Conservation (phyloP, 768 basidiomycete species). For the Pleurotus salmoneostramineus region DNA sequence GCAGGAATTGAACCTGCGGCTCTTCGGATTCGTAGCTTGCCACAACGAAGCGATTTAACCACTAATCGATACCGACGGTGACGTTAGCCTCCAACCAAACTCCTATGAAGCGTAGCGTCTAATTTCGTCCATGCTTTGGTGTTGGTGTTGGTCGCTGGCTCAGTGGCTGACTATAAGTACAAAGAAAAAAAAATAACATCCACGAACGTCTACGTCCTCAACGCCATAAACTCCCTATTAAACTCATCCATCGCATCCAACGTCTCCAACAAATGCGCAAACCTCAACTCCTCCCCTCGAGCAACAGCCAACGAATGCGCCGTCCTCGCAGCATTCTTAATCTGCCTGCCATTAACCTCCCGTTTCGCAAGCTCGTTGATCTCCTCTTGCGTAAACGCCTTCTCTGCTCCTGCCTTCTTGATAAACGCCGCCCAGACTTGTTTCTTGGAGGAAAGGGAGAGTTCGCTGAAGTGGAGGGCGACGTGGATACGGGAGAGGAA, state of each 20-base stretch:
- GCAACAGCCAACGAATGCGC: constrained; percentile 57
- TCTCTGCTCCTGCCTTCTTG: constrained; percentile 31
- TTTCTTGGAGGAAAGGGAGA: constrained; percentile 45
- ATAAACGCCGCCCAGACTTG: constrained; percentile 66
- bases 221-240: constrained; percentile 31
- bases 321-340: constrained; percentile 67
- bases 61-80: too few relatives aligned
- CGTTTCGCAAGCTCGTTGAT: constrained; percentile 43
- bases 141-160: too few relatives aligned
- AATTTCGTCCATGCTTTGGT: too few relatives aligned
- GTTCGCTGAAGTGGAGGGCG: constrained; percentile 60
- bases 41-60: too few relatives aligned
- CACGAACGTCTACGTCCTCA: too few relatives aligned
- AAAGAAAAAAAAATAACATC: too few relatives aligned
- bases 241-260: constrained; percentile 64
- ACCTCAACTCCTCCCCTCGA: constrained; percentile 40
- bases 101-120: too few relatives aligned
- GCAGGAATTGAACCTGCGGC: too few relatives aligned
- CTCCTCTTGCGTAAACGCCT: constrained; percentile 33
- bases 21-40: too few relatives aligned
- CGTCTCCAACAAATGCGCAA: constrained; percentile 50
- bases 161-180: too few relatives aligned
- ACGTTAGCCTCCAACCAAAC: too few relatives aligned
- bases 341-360: constrained; percentile 60
- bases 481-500: constrained; percentile 68